Percentiles rank a stretch among this genome's conserved stretches.
Evolutionary conservation across 352 stramenopile genomes (phyloP).

Genomic region (Pythium pyrilobum): DNA sequence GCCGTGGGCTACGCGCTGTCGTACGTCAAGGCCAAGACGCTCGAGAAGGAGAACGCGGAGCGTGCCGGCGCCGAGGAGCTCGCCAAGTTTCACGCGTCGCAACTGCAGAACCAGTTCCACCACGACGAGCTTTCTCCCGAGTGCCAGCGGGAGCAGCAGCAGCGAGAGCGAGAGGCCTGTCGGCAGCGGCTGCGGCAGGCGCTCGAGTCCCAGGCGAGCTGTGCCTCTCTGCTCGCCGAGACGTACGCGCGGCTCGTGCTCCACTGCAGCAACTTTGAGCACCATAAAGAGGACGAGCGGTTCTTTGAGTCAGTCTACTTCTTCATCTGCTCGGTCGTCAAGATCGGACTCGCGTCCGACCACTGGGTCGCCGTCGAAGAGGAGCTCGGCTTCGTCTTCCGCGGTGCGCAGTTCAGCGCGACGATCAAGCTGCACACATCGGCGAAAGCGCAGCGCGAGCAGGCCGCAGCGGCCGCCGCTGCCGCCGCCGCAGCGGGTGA

Average conservation of each 20-base stretch:
- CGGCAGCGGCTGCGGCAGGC: constrained; percentile 6
- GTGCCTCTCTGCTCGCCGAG: constrained; percentile 33
- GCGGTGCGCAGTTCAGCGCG: constrained; percentile 60
- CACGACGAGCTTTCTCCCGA: background rate
- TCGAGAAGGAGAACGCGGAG: constrained; percentile 36
- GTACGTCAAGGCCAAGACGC: constrained; percentile 47
- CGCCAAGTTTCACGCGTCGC: constrained; percentile 18
- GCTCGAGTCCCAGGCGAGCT: constrained; percentile 12
- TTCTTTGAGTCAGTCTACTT: constrained; percentile 84
- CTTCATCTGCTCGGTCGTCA: constrained; percentile 68
- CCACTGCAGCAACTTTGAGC: constrained; percentile 81
- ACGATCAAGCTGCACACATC: constrained; percentile 45
- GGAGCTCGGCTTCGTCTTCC: constrained; percentile 70
- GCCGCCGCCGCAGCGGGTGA: background rate
- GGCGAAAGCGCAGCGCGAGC: constrained; percentile 8
- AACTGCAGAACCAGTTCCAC: constrained; percentile 13
- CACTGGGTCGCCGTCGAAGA: constrained; percentile 61
- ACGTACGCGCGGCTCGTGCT: constrained; percentile 67
- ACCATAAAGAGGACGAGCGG: constrained; percentile 74
- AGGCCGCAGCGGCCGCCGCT: background rate
- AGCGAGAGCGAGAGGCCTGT: constrained; percentile 6
- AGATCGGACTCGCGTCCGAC: constrained; percentile 46
- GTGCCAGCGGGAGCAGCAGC: background rate
- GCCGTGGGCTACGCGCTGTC: constrained; percentile 59
- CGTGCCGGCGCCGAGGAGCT: constrained; percentile 11